A percentile compares a stretch with the other conserved stretches of the same genome.
Evolutionary conservation across 805 yeast species (phyloP).

Genomic region (Jamesozyma gamospora): DNA sequence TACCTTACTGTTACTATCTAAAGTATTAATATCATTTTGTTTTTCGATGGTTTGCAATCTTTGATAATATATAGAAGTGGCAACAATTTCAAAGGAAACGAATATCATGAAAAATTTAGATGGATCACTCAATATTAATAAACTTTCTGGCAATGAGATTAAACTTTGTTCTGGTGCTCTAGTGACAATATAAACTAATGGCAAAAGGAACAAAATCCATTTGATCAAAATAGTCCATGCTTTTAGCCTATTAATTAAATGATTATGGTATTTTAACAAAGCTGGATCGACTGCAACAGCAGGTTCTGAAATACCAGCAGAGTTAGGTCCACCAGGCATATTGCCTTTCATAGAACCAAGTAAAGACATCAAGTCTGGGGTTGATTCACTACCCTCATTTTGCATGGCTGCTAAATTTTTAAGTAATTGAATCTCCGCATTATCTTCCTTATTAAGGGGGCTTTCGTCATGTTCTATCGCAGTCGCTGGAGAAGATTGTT

Average conservation of each 20-base stretch:
- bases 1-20: slow-evolving; percentile 23
- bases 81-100: slow-evolving; percentile 27
- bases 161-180: slow-evolving; percentile 8
- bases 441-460: not conserved
- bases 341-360: slow-evolving; percentile 14
- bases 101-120: slow-evolving; percentile 28
- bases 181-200: slow-evolving; percentile 23
- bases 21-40: slow-evolving; percentile 17
- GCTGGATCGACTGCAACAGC: slow-evolving; percentile 18
- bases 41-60: slow-evolving; percentile 20
- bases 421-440: slow-evolving; percentile 21
- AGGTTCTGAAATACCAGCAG: not conserved
- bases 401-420: slow-evolving; percentile 22
- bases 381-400: slow-evolving; percentile 9
- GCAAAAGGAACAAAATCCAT: slow-evolving; percentile 25
- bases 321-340: slow-evolving; percentile 4
- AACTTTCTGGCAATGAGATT: slow-evolving; percentile 1
- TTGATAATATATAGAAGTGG: slow-evolving; percentile 27
- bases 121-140: slow-evolving; percentile 12
- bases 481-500: not conserved
- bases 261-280: slow-evolving; percentile 21
- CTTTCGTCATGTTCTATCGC: not conserved
- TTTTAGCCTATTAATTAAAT: slow-evolving; percentile 22
- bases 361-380: slow-evolving; percentile 21
- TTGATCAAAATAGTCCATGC: slow-evolving; percentile 23